These are phyloP conservation scores for Cubamyces lactineus DNA, from an alignment of 768 basidiomycete species.

Conservation along the genomic window DNA sequence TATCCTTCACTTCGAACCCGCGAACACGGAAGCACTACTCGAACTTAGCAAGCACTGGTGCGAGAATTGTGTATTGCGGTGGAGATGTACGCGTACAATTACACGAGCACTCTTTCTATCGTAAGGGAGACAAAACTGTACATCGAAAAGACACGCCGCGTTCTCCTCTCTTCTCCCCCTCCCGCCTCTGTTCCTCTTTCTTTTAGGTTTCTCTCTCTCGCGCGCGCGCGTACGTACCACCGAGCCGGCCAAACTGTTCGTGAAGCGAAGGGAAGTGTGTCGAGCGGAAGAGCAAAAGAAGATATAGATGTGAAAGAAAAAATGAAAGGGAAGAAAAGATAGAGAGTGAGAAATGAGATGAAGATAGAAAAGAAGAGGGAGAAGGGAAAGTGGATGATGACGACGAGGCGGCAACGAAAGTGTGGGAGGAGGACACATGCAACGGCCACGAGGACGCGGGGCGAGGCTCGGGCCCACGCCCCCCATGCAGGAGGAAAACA, in stretches of 20 bases:
- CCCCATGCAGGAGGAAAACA: too few relatives aligned
- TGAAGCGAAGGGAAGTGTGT: too few relatives aligned
- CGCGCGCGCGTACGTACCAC: background rate
- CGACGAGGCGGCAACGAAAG: conserved; percentile 2
- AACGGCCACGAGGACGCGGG: too few relatives aligned
- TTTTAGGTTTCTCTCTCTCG: too few relatives aligned
- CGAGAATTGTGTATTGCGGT: conserved; percentile 17
- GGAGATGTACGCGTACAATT: conserved; percentile 37
- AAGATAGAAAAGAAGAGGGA: background rate
- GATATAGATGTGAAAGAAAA: background rate
- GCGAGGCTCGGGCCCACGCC: too few relatives aligned
- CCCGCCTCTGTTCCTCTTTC: too few relatives aligned
- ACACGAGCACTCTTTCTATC: conserved; percentile 36
- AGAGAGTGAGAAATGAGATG: too few relatives aligned
- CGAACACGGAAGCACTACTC: too few relatives aligned
- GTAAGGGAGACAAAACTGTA: conserved; percentile 24
- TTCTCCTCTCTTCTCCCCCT: too few relatives aligned
- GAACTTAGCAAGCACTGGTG: background rate
- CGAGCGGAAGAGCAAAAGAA: conserved; percentile 14
- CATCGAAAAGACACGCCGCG: conserved; percentile 6
- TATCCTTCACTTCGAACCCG: too few relatives aligned
- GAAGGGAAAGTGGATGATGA: background rate
- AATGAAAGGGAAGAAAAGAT: background rate
- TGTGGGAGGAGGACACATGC: background rate
- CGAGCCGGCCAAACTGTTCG: conserved; percentile 1